phyloP scores from a whole-genome alignment of 306 rosid species.

The Glycine tomentella region DNA sequence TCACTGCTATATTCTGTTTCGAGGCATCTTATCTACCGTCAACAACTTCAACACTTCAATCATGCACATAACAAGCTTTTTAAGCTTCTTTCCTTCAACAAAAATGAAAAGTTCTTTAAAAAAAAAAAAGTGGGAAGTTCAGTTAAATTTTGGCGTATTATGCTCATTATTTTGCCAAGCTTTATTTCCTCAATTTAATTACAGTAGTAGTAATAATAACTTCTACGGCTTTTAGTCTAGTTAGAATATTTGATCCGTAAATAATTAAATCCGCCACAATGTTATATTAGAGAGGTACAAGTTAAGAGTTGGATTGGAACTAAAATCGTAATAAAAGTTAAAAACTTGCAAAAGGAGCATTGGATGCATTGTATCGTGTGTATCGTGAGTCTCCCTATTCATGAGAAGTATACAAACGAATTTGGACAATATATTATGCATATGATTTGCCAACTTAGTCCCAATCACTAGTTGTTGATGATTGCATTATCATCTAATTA shows the following conservation, averaged over 20 bases:
- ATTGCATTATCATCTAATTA: slow-evolving; percentile 33
- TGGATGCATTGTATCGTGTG: neutral
- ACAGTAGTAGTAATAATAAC: neutral
- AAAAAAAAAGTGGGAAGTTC: neutral
- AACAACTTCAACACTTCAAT: slow-evolving; percentile 1
- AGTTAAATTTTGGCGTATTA: neutral
- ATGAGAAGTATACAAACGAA: neutral
- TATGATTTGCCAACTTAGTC: slow-evolving; percentile 40
- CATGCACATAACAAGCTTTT: neutral
- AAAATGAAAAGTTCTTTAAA: neutral
- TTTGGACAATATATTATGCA: neutral
- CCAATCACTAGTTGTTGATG: slow-evolving; percentile 14
- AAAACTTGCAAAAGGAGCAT: neutral
- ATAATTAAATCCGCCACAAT: neutral
- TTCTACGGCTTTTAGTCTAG: neutral
- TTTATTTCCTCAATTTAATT: neutral
- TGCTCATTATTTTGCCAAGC: neutral
- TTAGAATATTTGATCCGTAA: neutral
- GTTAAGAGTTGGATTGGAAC: neutral
- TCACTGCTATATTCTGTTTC: slow-evolving; percentile 32
- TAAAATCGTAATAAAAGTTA: neutral
- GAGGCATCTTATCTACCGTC: slow-evolving; percentile 4
- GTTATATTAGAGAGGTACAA: neutral
- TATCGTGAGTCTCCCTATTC: neutral
- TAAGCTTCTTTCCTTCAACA: neutral